Conservation (phyloP, 306 rosid genomes). For the Cucurbita ficifolia region DNA sequence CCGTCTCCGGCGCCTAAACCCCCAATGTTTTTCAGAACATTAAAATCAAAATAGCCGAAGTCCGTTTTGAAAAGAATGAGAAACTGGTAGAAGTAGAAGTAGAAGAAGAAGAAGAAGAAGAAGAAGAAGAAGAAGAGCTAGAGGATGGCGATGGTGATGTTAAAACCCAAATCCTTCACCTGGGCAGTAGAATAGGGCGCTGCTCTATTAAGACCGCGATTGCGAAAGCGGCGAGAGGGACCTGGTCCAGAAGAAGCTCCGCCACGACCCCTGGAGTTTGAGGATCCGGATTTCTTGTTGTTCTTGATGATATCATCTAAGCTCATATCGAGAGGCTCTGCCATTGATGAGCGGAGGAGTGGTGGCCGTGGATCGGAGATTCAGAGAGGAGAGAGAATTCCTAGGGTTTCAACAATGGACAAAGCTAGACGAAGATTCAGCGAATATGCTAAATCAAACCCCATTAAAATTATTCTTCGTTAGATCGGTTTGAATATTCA, state of each 20-base stretch:
- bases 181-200: constrained; percentile 45
- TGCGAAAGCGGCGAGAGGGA: constrained; percentile 68
- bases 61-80: background rate
- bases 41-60: background rate
- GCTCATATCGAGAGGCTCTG: constrained; percentile 68
- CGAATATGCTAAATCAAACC: too few species aligned
- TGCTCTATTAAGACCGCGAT: constrained; percentile 48
- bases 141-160: background rate
- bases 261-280: constrained; percentile 29
- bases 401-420: background rate
- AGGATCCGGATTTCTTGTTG: constrained; percentile 76
- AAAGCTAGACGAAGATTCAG: too few species aligned
- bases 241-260: constrained; percentile 50
- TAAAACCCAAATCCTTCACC: constrained; percentile 21
- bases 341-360: constrained; percentile 13
- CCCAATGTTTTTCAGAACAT: constrained; percentile 1
- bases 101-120: background rate
- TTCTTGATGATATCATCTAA: constrained; percentile 80
- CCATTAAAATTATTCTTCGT: too few species aligned
- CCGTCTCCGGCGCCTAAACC: constrained; percentile 72
- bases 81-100: background rate
- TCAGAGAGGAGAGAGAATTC: background rate
- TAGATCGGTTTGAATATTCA: too few species aligned
- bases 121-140: background rate
- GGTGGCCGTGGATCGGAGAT: constrained; percentile 3